phyloP scores from a whole-genome alignment of 306 rosid genomes.

The Pueraria montana region DNA sequence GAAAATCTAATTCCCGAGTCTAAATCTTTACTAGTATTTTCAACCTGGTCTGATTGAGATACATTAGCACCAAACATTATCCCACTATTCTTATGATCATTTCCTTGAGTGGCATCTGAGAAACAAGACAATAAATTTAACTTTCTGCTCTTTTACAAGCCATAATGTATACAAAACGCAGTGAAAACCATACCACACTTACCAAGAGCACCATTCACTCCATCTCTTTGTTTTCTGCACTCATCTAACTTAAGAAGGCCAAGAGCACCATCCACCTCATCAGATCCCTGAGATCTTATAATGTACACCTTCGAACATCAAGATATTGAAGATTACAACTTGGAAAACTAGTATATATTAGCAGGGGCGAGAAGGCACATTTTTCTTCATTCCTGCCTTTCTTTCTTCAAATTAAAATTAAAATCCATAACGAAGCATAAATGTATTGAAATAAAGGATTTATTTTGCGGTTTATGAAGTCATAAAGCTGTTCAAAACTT shows the following conservation, averaged over 20 bases:
- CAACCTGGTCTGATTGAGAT: constrained; percentile 39
- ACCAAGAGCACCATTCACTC: constrained; percentile 12
- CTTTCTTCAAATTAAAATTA: constrained; percentile 12
- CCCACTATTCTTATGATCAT: background rate
- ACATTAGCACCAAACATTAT: background rate
- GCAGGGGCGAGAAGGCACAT: background rate
- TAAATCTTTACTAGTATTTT: constrained; percentile 44
- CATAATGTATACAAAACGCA: background rate
- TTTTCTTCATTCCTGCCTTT: background rate
- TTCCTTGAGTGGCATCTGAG: constrained; percentile 32
- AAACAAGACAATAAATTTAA: constrained; percentile 26
- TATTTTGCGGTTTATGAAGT: background rate
- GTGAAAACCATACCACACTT: constrained; percentile 40
- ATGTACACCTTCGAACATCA: constrained; percentile 63
- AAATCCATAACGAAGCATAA: constrained; percentile 16
- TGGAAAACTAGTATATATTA: background rate
- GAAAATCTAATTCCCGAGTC: constrained; percentile 49
- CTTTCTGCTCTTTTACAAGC: constrained; percentile 26
- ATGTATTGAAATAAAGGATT: background rate
- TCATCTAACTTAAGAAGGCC: constrained; percentile 52
- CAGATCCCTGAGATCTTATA: constrained; percentile 53
- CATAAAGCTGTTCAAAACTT: background rate
- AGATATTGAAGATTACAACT: constrained; percentile 27
- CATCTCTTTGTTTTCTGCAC: constrained; percentile 11
- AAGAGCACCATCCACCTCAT: constrained; percentile 60